Evolutionary conservation across 306 rosid genomes (phyloP).

Genomic region (Oemleria cerasiformis): DNA sequence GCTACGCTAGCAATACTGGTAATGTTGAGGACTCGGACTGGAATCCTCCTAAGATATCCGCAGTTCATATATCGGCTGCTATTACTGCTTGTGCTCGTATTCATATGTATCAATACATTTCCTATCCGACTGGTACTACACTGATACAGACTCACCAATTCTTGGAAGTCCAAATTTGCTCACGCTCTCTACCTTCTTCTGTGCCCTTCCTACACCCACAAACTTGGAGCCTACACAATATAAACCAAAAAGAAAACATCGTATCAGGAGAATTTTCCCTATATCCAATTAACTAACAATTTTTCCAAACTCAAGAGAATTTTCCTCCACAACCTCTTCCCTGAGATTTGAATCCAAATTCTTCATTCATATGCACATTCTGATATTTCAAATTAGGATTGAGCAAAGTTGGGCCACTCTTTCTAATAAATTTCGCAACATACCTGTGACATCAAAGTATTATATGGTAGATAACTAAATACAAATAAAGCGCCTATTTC

Average conservation of each 20-base stretch:
- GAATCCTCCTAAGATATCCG: neutral
- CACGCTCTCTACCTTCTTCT: slow-evolving; percentile 82
- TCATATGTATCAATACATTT: neutral
- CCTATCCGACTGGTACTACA: neutral
- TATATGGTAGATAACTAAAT: neutral
- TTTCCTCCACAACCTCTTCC: slow-evolving; percentile 57
- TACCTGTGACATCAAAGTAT: slow-evolving; percentile 49
- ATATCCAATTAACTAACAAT: slow-evolving; percentile 38
- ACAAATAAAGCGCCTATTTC: slow-evolving; percentile 3
- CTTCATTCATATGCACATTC: slow-evolving; percentile 71
- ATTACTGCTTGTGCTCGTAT: neutral
- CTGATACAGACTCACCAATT: neutral
- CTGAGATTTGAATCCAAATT: slow-evolving; percentile 63
- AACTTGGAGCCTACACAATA: slow-evolving; percentile 59
- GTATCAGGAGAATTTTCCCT: slow-evolving; percentile 2
- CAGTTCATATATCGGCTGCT: neutral
- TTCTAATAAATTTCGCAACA: slow-evolving; percentile 69
- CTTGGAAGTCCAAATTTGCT: slow-evolving; percentile 35
- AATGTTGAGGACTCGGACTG: neutral
- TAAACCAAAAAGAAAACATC: slow-evolving; percentile 17
- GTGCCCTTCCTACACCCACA: slow-evolving; percentile 83
- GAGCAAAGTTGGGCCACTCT: slow-evolving; percentile 52
- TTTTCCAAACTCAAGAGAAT: slow-evolving; percentile 64
- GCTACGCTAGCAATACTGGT: neutral
- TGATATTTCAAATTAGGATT: slow-evolving; percentile 60